phyloP scores from a whole-genome alignment of 257 asterid genomes.

The Euphrasia confusa region DNA sequence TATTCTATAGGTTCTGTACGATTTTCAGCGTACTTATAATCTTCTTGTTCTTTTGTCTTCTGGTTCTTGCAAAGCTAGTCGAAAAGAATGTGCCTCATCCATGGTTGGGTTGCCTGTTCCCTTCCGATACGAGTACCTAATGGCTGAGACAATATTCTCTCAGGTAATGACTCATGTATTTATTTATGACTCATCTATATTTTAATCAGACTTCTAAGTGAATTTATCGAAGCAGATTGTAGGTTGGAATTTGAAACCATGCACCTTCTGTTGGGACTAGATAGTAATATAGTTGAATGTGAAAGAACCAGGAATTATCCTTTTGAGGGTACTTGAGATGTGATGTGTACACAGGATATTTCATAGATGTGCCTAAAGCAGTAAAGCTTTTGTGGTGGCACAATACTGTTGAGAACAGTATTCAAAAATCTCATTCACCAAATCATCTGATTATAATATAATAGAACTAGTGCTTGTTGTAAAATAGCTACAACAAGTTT shows the following conservation, averaged over 20 bases:
- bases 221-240: conserved; percentile 7
- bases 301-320: conserved; percentile 2
- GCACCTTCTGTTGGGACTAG: conserved; percentile 5
- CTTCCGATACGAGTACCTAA: conserved; percentile 92
- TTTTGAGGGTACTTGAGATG: conserved; percentile 15
- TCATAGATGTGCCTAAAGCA: conserved; percentile 1
- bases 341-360: neutral
- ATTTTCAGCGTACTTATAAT: conserved; percentile 18
- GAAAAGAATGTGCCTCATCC: conserved; percentile 97
- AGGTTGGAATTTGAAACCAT: conserved; percentile 7
- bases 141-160: conserved; percentile 99
- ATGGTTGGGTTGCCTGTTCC: conserved; percentile 98
- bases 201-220: conserved; percentile 6
- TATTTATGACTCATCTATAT: conserved; percentile 14
- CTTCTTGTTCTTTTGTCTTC: conserved; percentile 40
- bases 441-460: conserved; percentile 13
- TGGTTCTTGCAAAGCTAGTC: conserved; percentile 94
- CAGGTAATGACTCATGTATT: conserved; percentile 51
- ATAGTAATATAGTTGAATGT: conserved; percentile 18
- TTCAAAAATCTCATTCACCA: neutral
- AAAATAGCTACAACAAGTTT: conserved; percentile 4
- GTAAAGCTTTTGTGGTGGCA: conserved; percentile 13
- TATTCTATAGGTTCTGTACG: conserved; percentile 3
- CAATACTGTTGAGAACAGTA: neutral
- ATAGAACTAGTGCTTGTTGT: conserved; percentile 8